phyloP scores from a whole-genome alignment of 768 basidiomycete genomes.

The Mycena leptocephala region DNA sequence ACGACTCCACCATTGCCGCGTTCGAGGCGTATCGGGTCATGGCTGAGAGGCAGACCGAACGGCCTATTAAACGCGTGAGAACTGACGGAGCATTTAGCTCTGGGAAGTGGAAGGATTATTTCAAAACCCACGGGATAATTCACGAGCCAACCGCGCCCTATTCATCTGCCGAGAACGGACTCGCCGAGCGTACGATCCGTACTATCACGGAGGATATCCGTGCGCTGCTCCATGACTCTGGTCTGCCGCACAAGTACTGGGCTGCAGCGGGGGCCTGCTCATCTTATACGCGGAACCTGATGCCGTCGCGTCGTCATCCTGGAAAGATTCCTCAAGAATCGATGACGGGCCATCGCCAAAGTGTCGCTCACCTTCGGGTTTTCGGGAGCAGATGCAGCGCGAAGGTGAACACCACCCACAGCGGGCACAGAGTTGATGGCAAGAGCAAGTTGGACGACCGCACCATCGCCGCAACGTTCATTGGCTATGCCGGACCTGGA shows the following conservation, averaged over 20 bases:
- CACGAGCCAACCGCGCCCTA: slow-evolving; percentile 1
- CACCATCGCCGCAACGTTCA: neutral
- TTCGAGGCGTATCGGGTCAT: neutral
- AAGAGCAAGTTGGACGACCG: neutral
- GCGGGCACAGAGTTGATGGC: slow-evolving; percentile 5
- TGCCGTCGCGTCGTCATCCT: slow-evolving; percentile 8
- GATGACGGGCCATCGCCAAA: neutral
- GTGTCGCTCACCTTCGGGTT: neutral
- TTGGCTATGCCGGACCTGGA: slow-evolving; percentile 2
- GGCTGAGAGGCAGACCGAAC: neutral
- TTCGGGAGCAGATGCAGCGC: slow-evolving; percentile 9
- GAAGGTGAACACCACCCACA: neutral
- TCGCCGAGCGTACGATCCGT: slow-evolving; percentile 1
- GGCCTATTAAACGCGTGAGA: neutral
- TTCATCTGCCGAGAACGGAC: slow-evolving; percentile 1
- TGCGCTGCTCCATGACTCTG: neutral
- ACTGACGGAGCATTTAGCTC: slow-evolving; percentile 2
- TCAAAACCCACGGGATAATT: neutral
- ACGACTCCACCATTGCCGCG: neutral
- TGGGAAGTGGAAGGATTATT: neutral
- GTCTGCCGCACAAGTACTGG: neutral
- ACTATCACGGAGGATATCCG: slow-evolving; percentile 5
- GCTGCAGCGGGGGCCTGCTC: slow-evolving; percentile 7
- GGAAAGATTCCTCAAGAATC: neutral
- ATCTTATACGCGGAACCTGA: neutral